Base-by-base conservation (phyloP, 2,329 filamentous ascomycete genomes). In the Penicillium sp. region DNA sequence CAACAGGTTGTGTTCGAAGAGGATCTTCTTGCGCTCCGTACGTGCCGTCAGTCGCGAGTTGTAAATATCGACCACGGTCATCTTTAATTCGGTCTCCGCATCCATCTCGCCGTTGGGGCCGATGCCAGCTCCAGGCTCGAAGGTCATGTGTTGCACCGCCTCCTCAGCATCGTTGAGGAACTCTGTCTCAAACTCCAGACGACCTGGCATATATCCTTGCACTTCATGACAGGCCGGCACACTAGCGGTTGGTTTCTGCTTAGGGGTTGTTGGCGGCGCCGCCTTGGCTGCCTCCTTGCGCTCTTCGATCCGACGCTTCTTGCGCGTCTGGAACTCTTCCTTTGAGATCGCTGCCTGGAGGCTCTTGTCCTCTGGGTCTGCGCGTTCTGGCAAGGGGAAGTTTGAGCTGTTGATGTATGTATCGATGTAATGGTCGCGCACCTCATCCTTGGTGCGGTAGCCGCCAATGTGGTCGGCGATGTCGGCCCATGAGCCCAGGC, bases 31-130 rank as follows among this genome's bases (percentile, higher is more conserved):
- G 48, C 95, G 86, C 70, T 98, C 94, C 6, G 94, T 94, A 66
- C 95, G 88, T 58, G 93, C 90, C 2, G 93, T 96, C 17, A 99
- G 80, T 4, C 93, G 88, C 59, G 90, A 89, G 72, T 99, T 99
- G 82, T 99, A 99, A 53, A 99, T 96, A 66, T 96, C 92, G 88
- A 99, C 97, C 20, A 99, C 92, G 0, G 92, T 96, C 79, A 98
- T 87, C 82, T 99, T 99, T 48, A 99, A 84, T 65, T 97, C 93
- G 84, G 96, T 96, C 76, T 99, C 95, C 0, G 95, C 92, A 69
- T 99, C 95, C 59, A 96, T 82, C 71, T 96, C 89, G 62, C 91
- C 90, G 0, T 92, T 96, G 0, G 90, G 88, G 71, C 96, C 96
- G 66, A 96, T 83, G 58, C 95, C 95, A 77, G 97, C 94, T 28